phyloP scores from a whole-genome alignment of 148 eudicot species.

The Cornus controversa region DNA sequence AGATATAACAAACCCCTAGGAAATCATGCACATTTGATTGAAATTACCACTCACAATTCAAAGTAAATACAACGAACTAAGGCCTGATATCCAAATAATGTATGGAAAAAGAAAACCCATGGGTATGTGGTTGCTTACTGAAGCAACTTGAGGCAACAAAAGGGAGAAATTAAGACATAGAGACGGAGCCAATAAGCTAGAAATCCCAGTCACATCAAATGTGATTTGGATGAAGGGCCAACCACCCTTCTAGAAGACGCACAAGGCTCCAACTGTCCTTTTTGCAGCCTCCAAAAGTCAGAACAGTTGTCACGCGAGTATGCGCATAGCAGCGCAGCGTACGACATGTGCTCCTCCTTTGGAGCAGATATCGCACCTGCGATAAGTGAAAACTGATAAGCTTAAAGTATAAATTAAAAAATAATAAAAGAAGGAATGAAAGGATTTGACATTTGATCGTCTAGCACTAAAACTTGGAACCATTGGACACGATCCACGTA shows the following conservation, averaged over 20 bases:
- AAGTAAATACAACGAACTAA: background rate
- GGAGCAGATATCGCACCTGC: constrained; percentile 99
- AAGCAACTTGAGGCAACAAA: constrained; percentile 98
- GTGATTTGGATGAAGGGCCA: constrained; percentile 68
- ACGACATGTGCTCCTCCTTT: constrained; percentile 99
- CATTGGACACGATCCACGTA: background rate
- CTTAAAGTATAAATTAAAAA: constrained; percentile 23
- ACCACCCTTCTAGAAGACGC: constrained; percentile 45
- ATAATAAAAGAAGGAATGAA: constrained; percentile 9
- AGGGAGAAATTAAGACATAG: constrained; percentile 79
- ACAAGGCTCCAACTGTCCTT: constrained; percentile 87
- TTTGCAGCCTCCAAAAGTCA: constrained; percentile 89
- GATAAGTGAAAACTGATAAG: constrained; percentile 69
- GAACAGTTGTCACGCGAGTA: constrained; percentile 67
- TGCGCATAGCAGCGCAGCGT: constrained; percentile 96
- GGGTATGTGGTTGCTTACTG: constrained; percentile 92
- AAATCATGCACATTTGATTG: background rate
- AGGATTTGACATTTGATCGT: constrained; percentile 5
- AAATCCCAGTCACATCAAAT: constrained; percentile 83
- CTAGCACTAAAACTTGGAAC: background rate
- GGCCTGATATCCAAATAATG: background rate
- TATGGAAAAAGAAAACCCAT: constrained; percentile 23
- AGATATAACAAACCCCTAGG: constrained; percentile 10
- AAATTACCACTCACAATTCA: background rate
- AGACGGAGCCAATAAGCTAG: constrained; percentile 83